Base-by-base conservation (phyloP, 805 yeast genomes). In the Blastobotrys mokoenaii region DNA sequence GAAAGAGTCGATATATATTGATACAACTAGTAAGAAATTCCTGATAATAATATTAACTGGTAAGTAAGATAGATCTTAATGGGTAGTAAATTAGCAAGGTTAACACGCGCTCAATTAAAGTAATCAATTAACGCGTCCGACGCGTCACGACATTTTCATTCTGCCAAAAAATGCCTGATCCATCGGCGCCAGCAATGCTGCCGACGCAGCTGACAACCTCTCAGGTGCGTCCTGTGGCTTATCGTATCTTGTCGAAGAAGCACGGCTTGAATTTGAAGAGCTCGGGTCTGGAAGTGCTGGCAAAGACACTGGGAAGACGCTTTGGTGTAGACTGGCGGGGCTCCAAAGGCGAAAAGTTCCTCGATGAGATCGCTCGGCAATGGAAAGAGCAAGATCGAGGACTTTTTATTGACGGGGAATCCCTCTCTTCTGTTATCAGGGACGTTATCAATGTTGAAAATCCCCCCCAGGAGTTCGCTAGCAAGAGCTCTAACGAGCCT, bases 321-420 rank as follows among this genome's bases (percentile, higher is more conserved):
- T 89, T 80, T 63, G 97, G 97, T 9, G 76, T 75, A 6, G 88
- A 87, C 41, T 90, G 98, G 97, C 75, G 84, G 55, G 76, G 83
- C 8, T 68, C 77, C 0, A 70, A 71, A 46, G 71, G 86, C 1
- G 84, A 80, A 55, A 61, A 67, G 43, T 74, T 79, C 52, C 59
- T 90, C 18, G 97, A 93, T 57, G 81, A 79, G 7, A 72, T 90
- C 14, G 96, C 94, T 2, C 69, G 74, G 33, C 54, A 76, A 2
- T 90, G 97, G 97, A 88, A 87, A 56, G 84, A 78, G 40, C 95
- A 88, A 57, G 95, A 86, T 46, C 70, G 90, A 38, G 96, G 96
- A 0, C 57, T 88, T 6, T 90, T 90, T 54, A 70, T 90, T 1
- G 96, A 87, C 56, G 87, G 89, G 2, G 77, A 73, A 2, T 82